phyloP scores from a whole-genome alignment of 2,329 filamentous ascomycete species.

The Sporothrix brasiliensis region DNA sequence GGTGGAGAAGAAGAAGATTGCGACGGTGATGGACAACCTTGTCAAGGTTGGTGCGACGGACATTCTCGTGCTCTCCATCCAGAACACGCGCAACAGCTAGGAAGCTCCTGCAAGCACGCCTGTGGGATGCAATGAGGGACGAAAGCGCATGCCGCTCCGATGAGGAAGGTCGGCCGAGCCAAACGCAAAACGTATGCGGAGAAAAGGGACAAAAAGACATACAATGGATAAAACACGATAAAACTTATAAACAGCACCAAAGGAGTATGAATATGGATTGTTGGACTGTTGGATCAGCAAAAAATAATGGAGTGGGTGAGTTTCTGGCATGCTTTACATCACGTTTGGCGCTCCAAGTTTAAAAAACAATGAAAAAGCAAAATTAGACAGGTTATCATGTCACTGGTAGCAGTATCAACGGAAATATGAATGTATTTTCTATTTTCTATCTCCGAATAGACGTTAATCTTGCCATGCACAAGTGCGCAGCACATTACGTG shows the following conservation, averaged over 20 bases:
- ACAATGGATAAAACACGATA: neutral
- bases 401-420: neutral
- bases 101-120: neutral
- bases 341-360: conserved; percentile 7
- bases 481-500: conserved; percentile 46
- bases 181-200: neutral
- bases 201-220: neutral
- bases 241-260: neutral
- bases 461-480: neutral
- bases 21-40: conserved; percentile 83
- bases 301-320: neutral
- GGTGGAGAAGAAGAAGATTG: conserved; percentile 87
- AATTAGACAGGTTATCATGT: neutral
- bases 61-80: conserved; percentile 82
- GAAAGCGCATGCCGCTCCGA: neutral
- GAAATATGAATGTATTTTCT: neutral
- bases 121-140: neutral
- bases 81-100: conserved; percentile 59
- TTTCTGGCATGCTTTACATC: conserved; percentile 16
- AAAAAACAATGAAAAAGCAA: neutral
- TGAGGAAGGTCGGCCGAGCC: neutral
- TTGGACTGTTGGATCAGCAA: neutral
- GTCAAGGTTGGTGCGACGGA: conserved; percentile 76
- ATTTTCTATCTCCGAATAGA: neutral
- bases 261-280: conserved; percentile 6